Evolutionary conservation across 768 basidiomycete genomes (phyloP), one percentile per base, ranked within the genome.

Genomic region (Daedaleopsis sinensis): DNA sequence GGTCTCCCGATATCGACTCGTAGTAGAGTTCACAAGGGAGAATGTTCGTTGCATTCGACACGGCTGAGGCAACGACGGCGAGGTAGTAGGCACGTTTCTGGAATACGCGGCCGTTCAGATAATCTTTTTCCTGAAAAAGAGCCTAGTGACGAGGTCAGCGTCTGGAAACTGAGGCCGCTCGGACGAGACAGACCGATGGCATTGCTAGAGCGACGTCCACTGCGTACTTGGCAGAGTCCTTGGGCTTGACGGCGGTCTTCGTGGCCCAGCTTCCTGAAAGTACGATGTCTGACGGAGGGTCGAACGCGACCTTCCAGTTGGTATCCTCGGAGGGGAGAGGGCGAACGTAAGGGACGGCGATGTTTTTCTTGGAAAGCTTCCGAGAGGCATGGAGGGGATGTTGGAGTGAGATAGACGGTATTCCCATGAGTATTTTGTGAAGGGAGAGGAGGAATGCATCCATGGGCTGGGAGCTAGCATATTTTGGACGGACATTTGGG

Each of bases 71-170:
- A 48, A 98, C 77, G 5, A 83, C 84, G 8, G 94, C 90, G 19
- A 98, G 83, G 74, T 93, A 99, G 71, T 90, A 94, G 0, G 93
- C 88, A 42, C 93, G 82, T 71, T 98, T 98, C 71, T 96, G 90
- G 71, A 96, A 96, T 72, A 90, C 94, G 12, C 97, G 85, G 9
- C 87, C 84, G 70, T 95, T 89, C 59, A 94, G 79, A 65, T 94
- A 93, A 70, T 98, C 96, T 71, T 98, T 99, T 69, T 96, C 93
- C 77, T 96, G 93, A 69, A 98, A 96, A n/a, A 97, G 78, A 50
- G 67, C 72, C 90, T 91, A 57, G 5, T 18, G 13, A 37, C 11
- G n/a, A 23, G 49, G 19, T 58, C 6, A 35, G 19, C 23, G 24
- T 13, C 47, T 21, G 8, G 59, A 15, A 19, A 18, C 8, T 15